Evolutionary conservation across 192 early-diverging fungal genomes (phyloP), one percentile per base, ranked within the genome.

Genomic region (Geosiphon pyriformis): DNA sequence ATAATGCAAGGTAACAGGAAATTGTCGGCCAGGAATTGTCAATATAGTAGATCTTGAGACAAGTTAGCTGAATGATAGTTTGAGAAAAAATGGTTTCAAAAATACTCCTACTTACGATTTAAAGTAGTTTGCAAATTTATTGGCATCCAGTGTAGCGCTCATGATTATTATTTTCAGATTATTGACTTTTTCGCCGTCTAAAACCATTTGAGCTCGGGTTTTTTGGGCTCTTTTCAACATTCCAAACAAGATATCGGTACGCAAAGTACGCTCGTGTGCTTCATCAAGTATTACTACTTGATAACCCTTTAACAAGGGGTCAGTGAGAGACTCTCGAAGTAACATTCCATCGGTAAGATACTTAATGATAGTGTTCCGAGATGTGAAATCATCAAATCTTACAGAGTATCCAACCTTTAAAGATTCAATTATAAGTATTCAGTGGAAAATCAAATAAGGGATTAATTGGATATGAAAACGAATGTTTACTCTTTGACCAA

Each of bases 301-400:
- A 73, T 99, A 99, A 26, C 81, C 66, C 1, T 74, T 65, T 18
- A 99, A 74, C 59, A 93, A 58, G 11, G 83, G 81, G 70, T 99
- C 95, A 4, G 83, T 78, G 59, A 98, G 76, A 2, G 95, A 79
- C 72, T 99, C 97, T 4, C 95, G 80, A 22, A 99, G 71, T 52
- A 99, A 80, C 87, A 99, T 89, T 27, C 97, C 97, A 60, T 99
- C 97, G 0, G 97, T 99, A 78, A 96, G 84, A 71, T 92, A 99
- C 74, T 94, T 94, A 57, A 99, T 86, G 60, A 86, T 71, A 0
- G 97, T 98, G 15, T 82, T 70, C 30, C 66, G 73, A 17, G 85
- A 88, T 2, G 94, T 91, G n/a, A 78, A 87, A 70, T 97, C 92
- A 48, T 98, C 93, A 72, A 99, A 99, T 60, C 97, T 87, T 57